phyloP scores from a whole-genome alignment of 208 protist species.

The Trypanosoma brucei region DNA sequence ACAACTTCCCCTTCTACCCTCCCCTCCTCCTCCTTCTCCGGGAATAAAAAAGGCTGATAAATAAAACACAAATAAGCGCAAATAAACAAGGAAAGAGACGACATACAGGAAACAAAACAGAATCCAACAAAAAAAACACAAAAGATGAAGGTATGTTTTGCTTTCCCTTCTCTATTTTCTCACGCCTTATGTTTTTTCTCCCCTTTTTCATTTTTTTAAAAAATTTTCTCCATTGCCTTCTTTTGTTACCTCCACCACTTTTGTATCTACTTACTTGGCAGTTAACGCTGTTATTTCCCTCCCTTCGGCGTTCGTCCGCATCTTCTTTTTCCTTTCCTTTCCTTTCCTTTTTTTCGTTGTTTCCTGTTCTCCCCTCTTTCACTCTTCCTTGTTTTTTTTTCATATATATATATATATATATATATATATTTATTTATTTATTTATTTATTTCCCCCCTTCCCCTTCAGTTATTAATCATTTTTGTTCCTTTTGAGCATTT shows the following conservation, averaged over 20 bases:
- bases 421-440: slow-evolving; percentile 2
- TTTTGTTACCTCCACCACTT: not conserved
- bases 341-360: not conserved
- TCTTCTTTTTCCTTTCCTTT: slow-evolving; percentile 1
- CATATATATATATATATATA: not conserved
- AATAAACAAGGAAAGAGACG: too few species aligned
- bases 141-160: slow-evolving; percentile 5
- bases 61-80: too few species aligned
- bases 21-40: too few species aligned
- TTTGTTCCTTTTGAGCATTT: not conserved
- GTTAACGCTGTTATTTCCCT: not conserved
- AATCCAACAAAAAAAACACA: slow-evolving; percentile 12
- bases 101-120: not conserved
- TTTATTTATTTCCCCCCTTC: not conserved
- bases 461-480: not conserved
- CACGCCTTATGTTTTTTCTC: not conserved
- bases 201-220: not conserved
- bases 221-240: not conserved
- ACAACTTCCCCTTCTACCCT: too few species aligned
- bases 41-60: too few species aligned
- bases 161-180: not conserved
- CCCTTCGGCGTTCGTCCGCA: not conserved
- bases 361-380: not conserved
- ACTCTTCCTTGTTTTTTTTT: not conserved
- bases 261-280: not conserved